Evolutionary conservation across 163 green algal species (phyloP).

Genomic region (Smithsoniella earleae): DNA sequence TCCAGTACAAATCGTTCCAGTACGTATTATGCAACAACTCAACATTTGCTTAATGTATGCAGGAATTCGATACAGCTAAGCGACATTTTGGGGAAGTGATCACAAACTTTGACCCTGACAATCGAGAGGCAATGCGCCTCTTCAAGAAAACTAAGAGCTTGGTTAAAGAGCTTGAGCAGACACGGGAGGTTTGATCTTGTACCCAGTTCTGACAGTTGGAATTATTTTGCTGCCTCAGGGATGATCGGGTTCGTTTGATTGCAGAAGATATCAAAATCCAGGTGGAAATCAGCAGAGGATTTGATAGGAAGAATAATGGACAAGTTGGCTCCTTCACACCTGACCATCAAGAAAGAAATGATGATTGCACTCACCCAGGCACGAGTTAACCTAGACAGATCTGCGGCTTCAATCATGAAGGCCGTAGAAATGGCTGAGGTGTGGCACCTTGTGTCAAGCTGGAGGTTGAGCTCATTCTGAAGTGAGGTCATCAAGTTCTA

Average conservation of each 20-base stretch:
- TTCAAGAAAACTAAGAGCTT: constrained; percentile 35
- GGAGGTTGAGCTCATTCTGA: too few species aligned
- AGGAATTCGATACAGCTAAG: constrained; percentile 37
- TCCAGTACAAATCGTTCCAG: background rate
- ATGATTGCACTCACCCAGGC: background rate
- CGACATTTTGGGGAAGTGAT: constrained; percentile 37
- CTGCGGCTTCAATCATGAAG: background rate
- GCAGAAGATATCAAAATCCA: background rate
- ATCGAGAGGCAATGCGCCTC: constrained; percentile 20
- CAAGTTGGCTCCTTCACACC: background rate
- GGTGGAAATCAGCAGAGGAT: background rate
- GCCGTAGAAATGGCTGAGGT: too few species aligned
- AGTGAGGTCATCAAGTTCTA: too few species aligned
- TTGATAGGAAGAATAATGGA: background rate
- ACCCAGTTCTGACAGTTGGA: too few species aligned
- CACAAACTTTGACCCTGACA: constrained; percentile 38
- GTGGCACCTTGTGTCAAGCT: too few species aligned
- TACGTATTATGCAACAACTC: background rate
- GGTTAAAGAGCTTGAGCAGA: constrained; percentile 27
- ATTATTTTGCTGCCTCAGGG: too few species aligned
- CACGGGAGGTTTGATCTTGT: too few species aligned
- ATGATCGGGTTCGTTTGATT: too few species aligned
- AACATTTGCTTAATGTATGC: background rate
- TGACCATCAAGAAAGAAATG: background rate
- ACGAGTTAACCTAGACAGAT: background rate